phyloP scores from a whole-genome alignment of 1,139 yeast genomes.

The Lodderomyces oxycetoniae region DNA sequence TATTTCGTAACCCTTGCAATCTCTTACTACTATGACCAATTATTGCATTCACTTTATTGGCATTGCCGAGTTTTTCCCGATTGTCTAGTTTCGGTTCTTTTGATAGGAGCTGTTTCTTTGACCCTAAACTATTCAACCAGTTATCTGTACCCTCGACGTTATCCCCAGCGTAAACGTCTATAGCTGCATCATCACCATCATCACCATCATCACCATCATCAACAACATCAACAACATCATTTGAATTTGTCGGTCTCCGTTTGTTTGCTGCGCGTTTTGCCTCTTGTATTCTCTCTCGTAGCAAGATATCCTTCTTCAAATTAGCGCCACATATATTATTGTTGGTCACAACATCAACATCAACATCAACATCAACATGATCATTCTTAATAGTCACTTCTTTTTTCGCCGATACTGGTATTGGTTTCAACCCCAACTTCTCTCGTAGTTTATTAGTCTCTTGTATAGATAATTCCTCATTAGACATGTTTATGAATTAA shows the following conservation, averaged over 20 bases:
- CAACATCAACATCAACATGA: conserved; percentile 1
- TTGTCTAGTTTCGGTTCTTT: conserved; percentile 3
- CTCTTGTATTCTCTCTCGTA: conserved; percentile 9
- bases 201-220: conserved; percentile 6
- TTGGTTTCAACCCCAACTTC: conserved; percentile 29
- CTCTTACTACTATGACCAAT: conserved; percentile 46
- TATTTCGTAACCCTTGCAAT: conserved; percentile 34
- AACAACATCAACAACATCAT: not conserved
- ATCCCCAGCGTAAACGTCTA: no score
- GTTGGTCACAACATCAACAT: conserved; percentile 16
- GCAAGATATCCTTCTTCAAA: conserved; percentile 10
- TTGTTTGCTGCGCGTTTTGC: conserved; percentile 13
- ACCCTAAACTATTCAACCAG: conserved; percentile 33
- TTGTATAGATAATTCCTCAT: conserved; percentile 26
- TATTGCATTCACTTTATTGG: conserved; percentile 17
- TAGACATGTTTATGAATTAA: not conserved
- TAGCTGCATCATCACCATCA: conserved; percentile 19
- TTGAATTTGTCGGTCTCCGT: not conserved
- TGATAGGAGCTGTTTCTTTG: conserved; percentile 3
- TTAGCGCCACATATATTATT: no score
- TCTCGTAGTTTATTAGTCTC: conserved; percentile 37
- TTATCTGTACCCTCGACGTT: no score
- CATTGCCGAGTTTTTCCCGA: conserved; percentile 5
- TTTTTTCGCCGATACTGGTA: conserved; percentile 14
- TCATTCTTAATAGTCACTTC: not conserved